phyloP scores from a whole-genome alignment of 2,329 filamentous ascomycete species.

The Neonectria sp. region DNA sequence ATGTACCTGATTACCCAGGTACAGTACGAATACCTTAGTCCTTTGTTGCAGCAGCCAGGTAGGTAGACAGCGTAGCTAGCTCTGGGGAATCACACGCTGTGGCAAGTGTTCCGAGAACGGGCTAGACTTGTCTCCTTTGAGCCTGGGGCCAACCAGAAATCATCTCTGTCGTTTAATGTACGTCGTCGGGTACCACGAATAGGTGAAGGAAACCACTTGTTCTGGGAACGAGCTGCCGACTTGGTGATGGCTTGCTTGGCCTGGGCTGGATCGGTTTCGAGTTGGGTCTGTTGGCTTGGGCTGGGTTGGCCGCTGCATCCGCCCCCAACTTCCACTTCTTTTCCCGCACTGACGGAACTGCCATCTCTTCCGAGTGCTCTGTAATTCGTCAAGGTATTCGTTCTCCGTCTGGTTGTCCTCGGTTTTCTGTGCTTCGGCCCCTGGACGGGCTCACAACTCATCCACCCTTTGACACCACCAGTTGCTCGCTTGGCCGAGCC shows the following conservation, averaged over 20 bases:
- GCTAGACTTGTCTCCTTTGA: constrained; percentile 9
- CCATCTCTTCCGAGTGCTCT: not conserved
- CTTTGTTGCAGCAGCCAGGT: not conserved
- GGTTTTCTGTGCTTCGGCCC: not conserved
- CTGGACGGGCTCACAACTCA: too few species aligned
- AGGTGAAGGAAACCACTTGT: constrained; percentile 2
- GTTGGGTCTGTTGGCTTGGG: constrained; percentile 6
- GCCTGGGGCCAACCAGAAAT: constrained; percentile 9
- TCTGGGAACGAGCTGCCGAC: constrained; percentile 1
- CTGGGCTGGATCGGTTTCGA: constrained; percentile 21
- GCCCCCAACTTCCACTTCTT: constrained; percentile 11
- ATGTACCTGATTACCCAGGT: not conserved
- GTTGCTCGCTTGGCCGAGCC: constrained; percentile 22
- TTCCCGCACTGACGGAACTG: not conserved
- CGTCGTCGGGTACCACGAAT: not conserved
- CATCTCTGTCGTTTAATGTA: constrained; percentile 17
- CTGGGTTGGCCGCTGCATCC: constrained; percentile 16
- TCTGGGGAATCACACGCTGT: constrained; percentile 12
- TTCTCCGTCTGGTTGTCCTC: too few species aligned
- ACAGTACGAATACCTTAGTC: not conserved
- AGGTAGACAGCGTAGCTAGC: not conserved
- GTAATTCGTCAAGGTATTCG: not conserved
- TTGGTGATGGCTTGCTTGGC: constrained; percentile 16
- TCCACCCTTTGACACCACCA: not conserved
- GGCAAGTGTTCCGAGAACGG: constrained; percentile 16